A percentile compares a stretch with the other conserved stretches of the same genome.
Evolutionary conservation across 805 yeast genomes (phyloP).

Genomic region (Wickerhamomyces bovis): DNA sequence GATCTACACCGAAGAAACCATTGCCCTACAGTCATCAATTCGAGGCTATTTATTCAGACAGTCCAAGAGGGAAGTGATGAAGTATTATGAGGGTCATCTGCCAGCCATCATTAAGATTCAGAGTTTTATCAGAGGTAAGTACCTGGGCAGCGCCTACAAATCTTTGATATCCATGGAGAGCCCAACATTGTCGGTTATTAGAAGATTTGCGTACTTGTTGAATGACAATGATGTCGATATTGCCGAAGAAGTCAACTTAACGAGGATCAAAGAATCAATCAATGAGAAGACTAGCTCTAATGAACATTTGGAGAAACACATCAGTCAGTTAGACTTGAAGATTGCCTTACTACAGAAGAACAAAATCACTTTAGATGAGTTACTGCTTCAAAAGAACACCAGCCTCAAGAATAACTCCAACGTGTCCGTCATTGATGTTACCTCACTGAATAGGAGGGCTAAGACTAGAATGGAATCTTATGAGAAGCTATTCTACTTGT

Average conservation of each 20-base stretch:
- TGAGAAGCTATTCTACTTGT: constrained; percentile 71
- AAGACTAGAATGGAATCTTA: constrained; percentile 56
- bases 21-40: constrained; percentile 46
- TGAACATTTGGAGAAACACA: constrained; percentile 64
- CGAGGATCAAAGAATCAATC: constrained; percentile 60
- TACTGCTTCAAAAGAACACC: constrained; percentile 38
- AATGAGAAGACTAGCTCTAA: constrained; percentile 64
- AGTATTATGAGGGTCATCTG: constrained; percentile 49
- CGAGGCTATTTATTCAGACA: constrained; percentile 44
- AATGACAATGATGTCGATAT: constrained; percentile 70
- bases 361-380: constrained; percentile 71
- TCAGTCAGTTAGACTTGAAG: constrained; percentile 73
- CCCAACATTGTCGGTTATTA: constrained; percentile 74
- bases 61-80: constrained; percentile 26
- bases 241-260: constrained; percentile 66
- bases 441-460: constrained; percentile 27
- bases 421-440: constrained; percentile 19
- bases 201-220: constrained; percentile 68
- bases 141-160: constrained; percentile 67
- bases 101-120: constrained; percentile 68
- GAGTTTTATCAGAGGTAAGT: constrained; percentile 60
- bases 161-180: constrained; percentile 61
- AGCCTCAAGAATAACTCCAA: constrained; percentile 3
- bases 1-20: constrained; percentile 33
- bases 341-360: constrained; percentile 73